phyloP scores from a whole-genome alignment of 2,329 filamentous ascomycete species.

The Aspergillus arachidicola region DNA sequence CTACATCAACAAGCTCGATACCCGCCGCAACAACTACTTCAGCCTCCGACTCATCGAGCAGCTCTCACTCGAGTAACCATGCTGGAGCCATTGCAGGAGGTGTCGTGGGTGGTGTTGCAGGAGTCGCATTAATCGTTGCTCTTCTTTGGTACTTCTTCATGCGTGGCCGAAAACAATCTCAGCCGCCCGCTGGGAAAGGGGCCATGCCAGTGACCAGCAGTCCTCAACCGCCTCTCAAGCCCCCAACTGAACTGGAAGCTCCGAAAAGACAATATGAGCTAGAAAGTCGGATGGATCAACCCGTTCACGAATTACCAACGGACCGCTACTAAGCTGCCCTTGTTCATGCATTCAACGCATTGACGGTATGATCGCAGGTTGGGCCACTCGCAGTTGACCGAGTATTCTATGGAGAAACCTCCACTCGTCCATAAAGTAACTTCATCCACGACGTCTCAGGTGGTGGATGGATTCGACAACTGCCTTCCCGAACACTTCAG shows the following conservation, averaged over 20 bases:
- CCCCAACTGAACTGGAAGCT: not conserved
- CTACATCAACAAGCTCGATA: not conserved
- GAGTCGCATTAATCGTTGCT: constrained; percentile 13
- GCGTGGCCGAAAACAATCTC: constrained; percentile 9
- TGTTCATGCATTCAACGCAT: not conserved
- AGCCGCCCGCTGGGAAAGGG: not conserved
- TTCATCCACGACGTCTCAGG: too few relatives aligned
- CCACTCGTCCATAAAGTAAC: too few relatives aligned
- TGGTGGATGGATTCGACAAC: too few relatives aligned
- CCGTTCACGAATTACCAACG: not conserved
- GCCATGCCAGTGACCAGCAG: not conserved
- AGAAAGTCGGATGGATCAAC: not conserved
- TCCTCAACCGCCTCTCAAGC: not conserved
- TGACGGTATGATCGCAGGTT: not conserved
- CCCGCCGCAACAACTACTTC: not conserved
- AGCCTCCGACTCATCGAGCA: not conserved
- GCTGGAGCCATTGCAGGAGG: constrained; percentile 17
- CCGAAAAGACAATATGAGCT: not conserved
- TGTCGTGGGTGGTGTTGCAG: constrained; percentile 22
- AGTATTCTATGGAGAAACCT: not conserved
- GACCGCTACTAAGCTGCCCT: not conserved
- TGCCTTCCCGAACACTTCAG: too few relatives aligned
- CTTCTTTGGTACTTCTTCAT: constrained; percentile 20
- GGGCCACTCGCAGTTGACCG: too few relatives aligned
- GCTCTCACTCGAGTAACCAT: constrained; percentile 1